Evolutionary conservation across 2,329 filamentous ascomycete genomes (phyloP).

Genomic region (Apiospora saccharicola): DNA sequence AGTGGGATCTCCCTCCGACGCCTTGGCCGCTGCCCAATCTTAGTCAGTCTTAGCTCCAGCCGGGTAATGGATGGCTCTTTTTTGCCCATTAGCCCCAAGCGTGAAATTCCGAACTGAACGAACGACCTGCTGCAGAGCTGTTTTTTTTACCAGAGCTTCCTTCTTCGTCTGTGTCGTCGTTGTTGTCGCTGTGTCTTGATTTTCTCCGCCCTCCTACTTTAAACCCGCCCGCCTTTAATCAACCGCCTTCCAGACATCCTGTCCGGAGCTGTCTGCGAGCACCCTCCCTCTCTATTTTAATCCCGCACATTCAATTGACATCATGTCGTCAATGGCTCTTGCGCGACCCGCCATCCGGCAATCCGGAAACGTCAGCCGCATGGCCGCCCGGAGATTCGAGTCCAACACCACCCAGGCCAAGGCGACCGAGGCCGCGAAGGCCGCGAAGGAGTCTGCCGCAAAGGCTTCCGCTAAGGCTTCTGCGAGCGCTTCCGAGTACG

Average conservation of each 20-base stretch:
- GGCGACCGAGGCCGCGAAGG: constrained; percentile 47
- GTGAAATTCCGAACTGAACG: constrained; percentile 26
- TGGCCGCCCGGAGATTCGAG: constrained; percentile 65
- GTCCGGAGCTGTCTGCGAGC: constrained; percentile 26
- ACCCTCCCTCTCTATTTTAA: constrained; percentile 3
- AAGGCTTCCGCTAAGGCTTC: constrained; percentile 53
- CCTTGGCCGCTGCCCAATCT: constrained; percentile 31
- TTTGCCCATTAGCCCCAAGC: constrained; percentile 22
- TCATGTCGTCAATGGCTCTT: constrained; percentile 39
- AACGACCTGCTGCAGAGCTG: constrained; percentile 22
- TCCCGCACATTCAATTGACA: constrained; percentile 27
- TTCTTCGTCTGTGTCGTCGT: constrained; percentile 17
- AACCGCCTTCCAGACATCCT: constrained; percentile 30
- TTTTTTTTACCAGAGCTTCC: constrained; percentile 22
- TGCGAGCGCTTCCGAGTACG: constrained; percentile 52
- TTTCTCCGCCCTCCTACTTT: constrained; percentile 20
- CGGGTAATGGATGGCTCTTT: constrained; percentile 22
- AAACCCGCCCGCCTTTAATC: constrained; percentile 18
- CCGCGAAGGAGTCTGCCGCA: constrained; percentile 45
- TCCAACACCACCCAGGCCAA: constrained; percentile 58
- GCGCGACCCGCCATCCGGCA: constrained; percentile 45
- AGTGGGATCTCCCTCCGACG: not conserved
- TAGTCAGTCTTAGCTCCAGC: constrained; percentile 18
- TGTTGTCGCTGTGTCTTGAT: constrained; percentile 16
- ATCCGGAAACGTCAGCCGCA: constrained; percentile 39